Conservation (phyloP, 1,284 basidiomycete species). For the Ceratobasidium sp. region DNA sequence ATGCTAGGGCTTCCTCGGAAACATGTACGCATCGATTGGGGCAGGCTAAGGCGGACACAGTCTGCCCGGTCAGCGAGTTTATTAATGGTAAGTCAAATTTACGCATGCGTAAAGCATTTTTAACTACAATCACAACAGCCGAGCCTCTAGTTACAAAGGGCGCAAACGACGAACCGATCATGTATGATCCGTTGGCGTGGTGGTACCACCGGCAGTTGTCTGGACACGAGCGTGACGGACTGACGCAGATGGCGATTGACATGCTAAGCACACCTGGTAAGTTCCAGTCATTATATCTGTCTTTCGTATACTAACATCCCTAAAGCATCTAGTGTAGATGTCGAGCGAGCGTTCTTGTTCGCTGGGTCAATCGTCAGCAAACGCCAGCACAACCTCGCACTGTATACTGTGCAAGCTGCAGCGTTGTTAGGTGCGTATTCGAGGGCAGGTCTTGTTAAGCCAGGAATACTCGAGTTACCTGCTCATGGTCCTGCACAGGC, state of each 20-base stretch:
- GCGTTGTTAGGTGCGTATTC: background rate
- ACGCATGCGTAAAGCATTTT: no score
- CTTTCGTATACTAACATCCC: no score
- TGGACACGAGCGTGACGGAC: background rate
- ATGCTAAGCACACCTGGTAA: conserved; percentile 5
- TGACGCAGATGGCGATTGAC: conserved; percentile 27
- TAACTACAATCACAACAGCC: no score
- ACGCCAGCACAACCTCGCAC: background rate
- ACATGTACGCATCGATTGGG: background rate
- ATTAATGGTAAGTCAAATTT: background rate
- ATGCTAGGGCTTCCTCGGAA: background rate
- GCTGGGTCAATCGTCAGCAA: background rate
- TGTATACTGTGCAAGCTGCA: background rate
- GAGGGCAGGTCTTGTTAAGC: background rate
- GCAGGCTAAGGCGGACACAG: background rate
- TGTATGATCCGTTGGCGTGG: conserved; percentile 1
- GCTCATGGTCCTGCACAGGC: no score
- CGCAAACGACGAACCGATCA: background rate
- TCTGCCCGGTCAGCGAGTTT: background rate
- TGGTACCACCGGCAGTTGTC: conserved; percentile 13
- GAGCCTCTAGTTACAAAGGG: background rate
- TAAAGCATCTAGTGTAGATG: background rate
- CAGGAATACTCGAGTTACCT: no score
- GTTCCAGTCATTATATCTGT: background rate
- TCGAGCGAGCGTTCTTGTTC: background rate